Percentiles rank a stretch among this genome's conserved stretches.
phyloP scores from a whole-genome alignment of 2,329 filamentous ascomycete species.

The Aureobasidium sp. region DNA sequence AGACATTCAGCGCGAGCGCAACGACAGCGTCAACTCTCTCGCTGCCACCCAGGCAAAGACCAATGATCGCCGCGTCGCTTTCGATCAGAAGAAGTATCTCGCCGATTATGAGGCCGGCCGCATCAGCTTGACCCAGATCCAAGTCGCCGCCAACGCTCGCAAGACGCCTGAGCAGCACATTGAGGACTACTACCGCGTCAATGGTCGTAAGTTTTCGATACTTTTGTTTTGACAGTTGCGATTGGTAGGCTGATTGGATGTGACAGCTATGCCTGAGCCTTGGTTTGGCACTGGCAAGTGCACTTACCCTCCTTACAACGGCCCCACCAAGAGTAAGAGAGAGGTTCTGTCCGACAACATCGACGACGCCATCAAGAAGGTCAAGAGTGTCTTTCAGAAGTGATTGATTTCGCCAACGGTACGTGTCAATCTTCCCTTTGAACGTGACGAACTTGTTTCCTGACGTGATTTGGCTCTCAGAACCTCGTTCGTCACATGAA shows the following conservation, averaged over 20 bases:
- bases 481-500: not conserved
- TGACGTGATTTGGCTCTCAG: not conserved
- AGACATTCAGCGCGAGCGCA: not conserved
- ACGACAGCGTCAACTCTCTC: not conserved
- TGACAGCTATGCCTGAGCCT: not conserved
- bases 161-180: constrained; percentile 16
- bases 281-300: not conserved
- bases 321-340: not conserved
- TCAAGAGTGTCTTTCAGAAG: constrained; percentile 1
- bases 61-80: not conserved
- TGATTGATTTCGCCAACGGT: not conserved
- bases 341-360: not conserved
- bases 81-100: constrained; percentile 1
- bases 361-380: constrained; percentile 6
- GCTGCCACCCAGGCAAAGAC: not conserved
- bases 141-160: not conserved
- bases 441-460: not conserved
- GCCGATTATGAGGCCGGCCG: not conserved
- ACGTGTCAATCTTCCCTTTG: not conserved
- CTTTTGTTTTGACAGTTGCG: not conserved
- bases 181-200: not conserved
- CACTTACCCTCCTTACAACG: not conserved
- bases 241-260: not conserved
- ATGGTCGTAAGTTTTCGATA: not conserved
- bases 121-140: not conserved